phyloP scores from a whole-genome alignment of 1,284 basidiomycete species.

The Malassezia dermatis region DNA sequence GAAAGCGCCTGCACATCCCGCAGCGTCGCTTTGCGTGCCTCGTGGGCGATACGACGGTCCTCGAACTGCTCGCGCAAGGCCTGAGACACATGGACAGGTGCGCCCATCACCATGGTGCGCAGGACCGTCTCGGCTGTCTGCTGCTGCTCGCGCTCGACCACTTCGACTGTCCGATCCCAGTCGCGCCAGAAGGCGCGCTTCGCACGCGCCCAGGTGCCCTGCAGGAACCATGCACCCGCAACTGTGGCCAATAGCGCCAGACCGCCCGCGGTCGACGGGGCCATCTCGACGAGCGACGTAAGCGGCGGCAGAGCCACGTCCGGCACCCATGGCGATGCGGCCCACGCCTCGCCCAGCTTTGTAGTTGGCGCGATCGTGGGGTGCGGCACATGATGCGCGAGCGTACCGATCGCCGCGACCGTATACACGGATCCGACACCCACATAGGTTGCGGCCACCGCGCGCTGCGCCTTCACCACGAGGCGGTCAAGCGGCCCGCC shows the following conservation, averaged over 20 bases:
- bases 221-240: slow-evolving; percentile 42
- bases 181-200: slow-evolving; percentile 43
- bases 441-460: slow-evolving; percentile 19
- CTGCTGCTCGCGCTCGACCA: slow-evolving; percentile 30
- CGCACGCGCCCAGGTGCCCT: slow-evolving; percentile 41
- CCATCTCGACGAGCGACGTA: slow-evolving; percentile 19
- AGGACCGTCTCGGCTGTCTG: slow-evolving; percentile 15
- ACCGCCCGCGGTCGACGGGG: slow-evolving; percentile 36
- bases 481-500: slow-evolving; percentile 29
- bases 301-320: not conserved
- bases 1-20: not conserved
- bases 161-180: slow-evolving; percentile 32
- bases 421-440: slow-evolving; percentile 15
- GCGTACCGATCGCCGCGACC: not conserved
- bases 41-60: not conserved
- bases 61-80: slow-evolving; percentile 3
- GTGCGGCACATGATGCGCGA: slow-evolving; percentile 5
- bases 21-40: slow-evolving; percentile 1
- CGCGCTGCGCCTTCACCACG: slow-evolving; percentile 22
- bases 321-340: slow-evolving; percentile 2
- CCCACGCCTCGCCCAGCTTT: slow-evolving; percentile 21
- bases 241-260: slow-evolving; percentile 35
- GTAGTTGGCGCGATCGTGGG: slow-evolving; percentile 14
- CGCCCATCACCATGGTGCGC: slow-evolving; percentile 9
- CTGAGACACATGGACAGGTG: slow-evolving; percentile 8